Evolutionary conservation across 352 stramenopile genomes (phyloP).

Genomic region (Pythium phragmitis): DNA sequence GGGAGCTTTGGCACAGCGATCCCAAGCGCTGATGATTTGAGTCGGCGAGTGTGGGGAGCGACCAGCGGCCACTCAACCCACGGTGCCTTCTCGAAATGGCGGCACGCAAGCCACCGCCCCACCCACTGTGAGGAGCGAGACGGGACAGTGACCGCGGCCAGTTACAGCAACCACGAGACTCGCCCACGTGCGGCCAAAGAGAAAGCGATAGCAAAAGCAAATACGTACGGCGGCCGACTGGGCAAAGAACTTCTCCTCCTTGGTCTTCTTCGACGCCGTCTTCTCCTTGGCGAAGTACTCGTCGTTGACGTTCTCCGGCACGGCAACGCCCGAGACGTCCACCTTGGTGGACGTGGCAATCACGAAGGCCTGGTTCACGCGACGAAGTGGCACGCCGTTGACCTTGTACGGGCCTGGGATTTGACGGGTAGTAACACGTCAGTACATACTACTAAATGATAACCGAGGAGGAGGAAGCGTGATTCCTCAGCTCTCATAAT

Average conservation of each 20-base stretch:
- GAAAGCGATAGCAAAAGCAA: conserved; percentile 2
- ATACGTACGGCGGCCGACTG: conserved; percentile 83
- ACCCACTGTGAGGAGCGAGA: neutral
- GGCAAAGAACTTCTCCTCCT: conserved; percentile 98
- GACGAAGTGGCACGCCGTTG: conserved; percentile 96
- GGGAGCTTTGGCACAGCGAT: conserved; percentile 90
- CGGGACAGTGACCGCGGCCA: conserved; percentile 1
- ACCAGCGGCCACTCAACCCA: conserved; percentile 18
- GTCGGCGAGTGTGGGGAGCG: conserved; percentile 15
- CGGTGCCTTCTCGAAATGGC: conserved; percentile 14
- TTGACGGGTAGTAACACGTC: neutral
- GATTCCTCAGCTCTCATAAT: conserved; percentile 69
- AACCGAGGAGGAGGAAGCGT: neutral
- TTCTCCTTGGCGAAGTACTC: conserved; percentile 97
- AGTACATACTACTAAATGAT: too few relatives aligned
- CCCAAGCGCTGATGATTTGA: conserved; percentile 83
- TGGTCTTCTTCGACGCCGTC: conserved; percentile 83
- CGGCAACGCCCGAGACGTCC: conserved; percentile 91
- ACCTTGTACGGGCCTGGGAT: conserved; percentile 92
- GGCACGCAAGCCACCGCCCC: neutral
- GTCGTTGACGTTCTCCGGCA: conserved; percentile 93
- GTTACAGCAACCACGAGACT: conserved; percentile 31
- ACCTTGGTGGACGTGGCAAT: conserved; percentile 98
- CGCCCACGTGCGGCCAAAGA: conserved; percentile 24
- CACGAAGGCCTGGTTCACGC: conserved; percentile 98